A percentile compares a stretch with the other conserved stretches of the same genome.
These are phyloP conservation scores for Pythium coloratum DNA, from an alignment of 352 stramenopile genomes.

Conservation along the genomic window DNA sequence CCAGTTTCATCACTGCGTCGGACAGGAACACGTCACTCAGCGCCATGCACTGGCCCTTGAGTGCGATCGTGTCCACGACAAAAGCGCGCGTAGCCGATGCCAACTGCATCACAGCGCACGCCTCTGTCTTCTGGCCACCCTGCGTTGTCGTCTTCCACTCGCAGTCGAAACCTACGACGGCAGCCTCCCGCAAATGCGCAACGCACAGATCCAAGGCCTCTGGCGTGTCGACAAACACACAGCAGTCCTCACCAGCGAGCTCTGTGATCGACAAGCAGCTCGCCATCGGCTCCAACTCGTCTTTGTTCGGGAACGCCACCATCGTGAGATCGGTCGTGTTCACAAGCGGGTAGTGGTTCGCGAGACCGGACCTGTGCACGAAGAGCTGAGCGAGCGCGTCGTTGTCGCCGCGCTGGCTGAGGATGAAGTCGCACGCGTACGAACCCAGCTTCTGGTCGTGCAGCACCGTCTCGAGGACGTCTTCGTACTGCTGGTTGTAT, in stretches of 20 bases:
- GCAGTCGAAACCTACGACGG: slow-evolving; percentile 70
- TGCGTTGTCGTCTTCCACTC: slow-evolving; percentile 68
- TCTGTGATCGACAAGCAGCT: slow-evolving; percentile 51
- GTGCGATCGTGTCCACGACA: slow-evolving; percentile 63
- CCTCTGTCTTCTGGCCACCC: slow-evolving; percentile 19
- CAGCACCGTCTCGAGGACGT: slow-evolving; percentile 44
- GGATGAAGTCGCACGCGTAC: slow-evolving; percentile 62
- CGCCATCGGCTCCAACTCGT: slow-evolving; percentile 45
- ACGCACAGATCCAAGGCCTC: slow-evolving; percentile 36
- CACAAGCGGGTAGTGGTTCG: slow-evolving; percentile 46
- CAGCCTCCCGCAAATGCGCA: slow-evolving; percentile 40
- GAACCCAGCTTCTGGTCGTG: slow-evolving; percentile 28
- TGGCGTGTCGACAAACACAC: slow-evolving; percentile 62
- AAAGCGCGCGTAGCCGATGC: slow-evolving; percentile 58
- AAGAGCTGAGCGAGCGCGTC: slow-evolving; percentile 57
- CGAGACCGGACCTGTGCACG: slow-evolving; percentile 42
- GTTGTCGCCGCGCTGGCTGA: slow-evolving; percentile 41
- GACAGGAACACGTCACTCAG: slow-evolving; percentile 44
- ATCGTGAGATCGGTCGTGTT: slow-evolving; percentile 31
- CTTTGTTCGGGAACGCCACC: slow-evolving; percentile 30
- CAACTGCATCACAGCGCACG: slow-evolving; percentile 67
- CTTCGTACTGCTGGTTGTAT: slow-evolving; percentile 59
- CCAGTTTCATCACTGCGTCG: slow-evolving; percentile 61
- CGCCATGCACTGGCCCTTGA: slow-evolving; percentile 34
- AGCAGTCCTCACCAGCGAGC: slow-evolving; percentile 40